A percentile compares a stretch with the other conserved stretches of the same genome.
phyloP scores from a whole-genome alignment of 257 asterid genomes.

The Salvia rosmarinus region DNA sequence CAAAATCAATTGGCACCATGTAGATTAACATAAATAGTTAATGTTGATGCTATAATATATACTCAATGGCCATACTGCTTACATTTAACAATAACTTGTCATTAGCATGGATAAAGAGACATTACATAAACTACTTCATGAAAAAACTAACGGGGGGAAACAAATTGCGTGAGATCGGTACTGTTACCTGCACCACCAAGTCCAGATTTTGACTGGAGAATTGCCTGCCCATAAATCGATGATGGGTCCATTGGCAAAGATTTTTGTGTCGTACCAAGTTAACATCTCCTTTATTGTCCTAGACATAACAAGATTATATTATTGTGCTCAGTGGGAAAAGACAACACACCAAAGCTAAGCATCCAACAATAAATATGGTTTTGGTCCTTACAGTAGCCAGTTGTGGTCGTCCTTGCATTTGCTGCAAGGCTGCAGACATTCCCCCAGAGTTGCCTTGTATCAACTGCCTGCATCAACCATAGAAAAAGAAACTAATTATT shows the following conservation, averaged over 20 bases:
- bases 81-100: not conserved
- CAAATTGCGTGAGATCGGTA: not conserved
- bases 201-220: slow-evolving; percentile 95
- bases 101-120: slow-evolving; percentile 12
- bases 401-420: slow-evolving; percentile 95
- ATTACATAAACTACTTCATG: not conserved
- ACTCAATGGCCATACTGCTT: not conserved
- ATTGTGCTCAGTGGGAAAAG: slow-evolving; percentile 32
- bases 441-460: slow-evolving; percentile 84
- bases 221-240: slow-evolving; percentile 90
- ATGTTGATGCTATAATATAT: not conserved
- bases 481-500: not conserved
- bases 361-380: slow-evolving; percentile 23
- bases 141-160: not conserved
- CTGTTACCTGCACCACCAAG: slow-evolving; percentile 83
- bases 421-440: slow-evolving; percentile 96
- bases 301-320: slow-evolving; percentile 29
- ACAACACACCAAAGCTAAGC: slow-evolving; percentile 1
- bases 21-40: too few relatives aligned
- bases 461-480: slow-evolving; percentile 78
- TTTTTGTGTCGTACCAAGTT: slow-evolving; percentile 70
- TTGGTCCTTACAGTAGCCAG: slow-evolving; percentile 60
- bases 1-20: not conserved
- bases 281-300: slow-evolving; percentile 86
- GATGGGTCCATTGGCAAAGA: slow-evolving; percentile 89